phyloP scores from a whole-genome alignment of 345 rosid species.

The Sapria himalayana region DNA sequence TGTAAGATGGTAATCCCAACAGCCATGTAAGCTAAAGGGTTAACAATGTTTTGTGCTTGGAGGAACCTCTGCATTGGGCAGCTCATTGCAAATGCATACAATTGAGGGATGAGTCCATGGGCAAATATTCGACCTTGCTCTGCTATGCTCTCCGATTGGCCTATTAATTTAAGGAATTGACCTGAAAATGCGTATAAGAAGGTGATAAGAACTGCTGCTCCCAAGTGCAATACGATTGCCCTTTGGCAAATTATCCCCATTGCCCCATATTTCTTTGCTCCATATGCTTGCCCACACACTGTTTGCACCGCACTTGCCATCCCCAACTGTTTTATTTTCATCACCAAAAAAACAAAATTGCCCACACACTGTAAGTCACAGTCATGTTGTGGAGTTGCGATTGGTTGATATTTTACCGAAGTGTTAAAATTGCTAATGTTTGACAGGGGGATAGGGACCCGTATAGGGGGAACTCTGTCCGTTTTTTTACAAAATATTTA shows the following conservation, averaged over 20 bases:
- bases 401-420: no score
- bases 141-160: slow-evolving; percentile 43
- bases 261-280: slow-evolving; percentile 44
- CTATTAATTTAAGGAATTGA: slow-evolving; percentile 29
- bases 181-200: slow-evolving; percentile 55
- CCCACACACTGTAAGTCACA: no score
- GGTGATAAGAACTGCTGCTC: slow-evolving; percentile 49
- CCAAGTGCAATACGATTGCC: slow-evolving; percentile 63
- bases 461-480: no score
- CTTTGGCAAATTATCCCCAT: slow-evolving; percentile 84
- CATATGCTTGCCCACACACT: slow-evolving; percentile 88
- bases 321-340: slow-evolving; percentile 31
- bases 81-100: slow-evolving; percentile 58
- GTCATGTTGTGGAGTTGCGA: no score
- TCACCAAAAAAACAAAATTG: neutral
- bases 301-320: slow-evolving; percentile 99
- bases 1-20: slow-evolving; percentile 56
- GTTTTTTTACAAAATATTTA: no score
- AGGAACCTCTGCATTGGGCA: slow-evolving; percentile 86
- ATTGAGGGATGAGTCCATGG: slow-evolving; percentile 52
- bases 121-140: slow-evolving; percentile 55
- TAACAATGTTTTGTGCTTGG: slow-evolving; percentile 89
- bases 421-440: no score
- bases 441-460: no score
- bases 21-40: slow-evolving; percentile 71